Percentiles rank a stretch among this genome's conserved stretches.
phyloP scores from a whole-genome alignment of 2,329 filamentous ascomycete species.

The Colletotrichum lentis region DNA sequence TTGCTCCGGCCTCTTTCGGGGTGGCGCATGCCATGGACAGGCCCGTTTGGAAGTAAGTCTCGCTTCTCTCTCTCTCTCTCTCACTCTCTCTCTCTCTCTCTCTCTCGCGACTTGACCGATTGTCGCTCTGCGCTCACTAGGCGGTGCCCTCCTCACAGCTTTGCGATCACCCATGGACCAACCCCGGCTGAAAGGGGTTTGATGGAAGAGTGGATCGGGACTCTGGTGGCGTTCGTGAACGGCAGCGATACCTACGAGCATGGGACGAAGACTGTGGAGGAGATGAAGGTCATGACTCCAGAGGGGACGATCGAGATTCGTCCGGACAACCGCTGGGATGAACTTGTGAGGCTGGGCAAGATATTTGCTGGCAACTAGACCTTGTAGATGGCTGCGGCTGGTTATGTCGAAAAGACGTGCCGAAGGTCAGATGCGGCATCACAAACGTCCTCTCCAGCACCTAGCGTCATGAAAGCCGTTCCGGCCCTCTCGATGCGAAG shows the following conservation, averaged over 20 bases:
- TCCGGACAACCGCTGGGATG: constrained; percentile 48
- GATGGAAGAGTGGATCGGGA: constrained; percentile 51
- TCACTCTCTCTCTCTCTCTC: too few species aligned
- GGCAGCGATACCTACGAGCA: constrained; percentile 44
- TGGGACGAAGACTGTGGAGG: constrained; percentile 47
- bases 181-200: constrained; percentile 46
- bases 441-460: too few species aligned
- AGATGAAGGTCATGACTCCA: constrained; percentile 49
- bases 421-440: too few species aligned
- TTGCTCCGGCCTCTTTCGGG: constrained; percentile 48
- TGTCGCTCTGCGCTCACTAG: constrained; percentile 6
- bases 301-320: constrained; percentile 47
- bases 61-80: too few species aligned
- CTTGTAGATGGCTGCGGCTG: too few species aligned
- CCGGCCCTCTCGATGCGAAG: too few species aligned
- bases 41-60: constrained; percentile 53
- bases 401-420: too few species aligned
- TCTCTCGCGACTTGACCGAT: not conserved
- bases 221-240: constrained; percentile 51
- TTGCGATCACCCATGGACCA: constrained; percentile 51
- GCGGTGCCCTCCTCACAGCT: constrained; percentile 40
- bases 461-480: too few species aligned
- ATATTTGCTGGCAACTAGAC: constrained; percentile 41
- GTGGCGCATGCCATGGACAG: constrained; percentile 53
- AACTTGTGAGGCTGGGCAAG: constrained; percentile 44